phyloP scores from a whole-genome alignment of 148 eudicot genomes.

The Amaranthus cruentus region DNA sequence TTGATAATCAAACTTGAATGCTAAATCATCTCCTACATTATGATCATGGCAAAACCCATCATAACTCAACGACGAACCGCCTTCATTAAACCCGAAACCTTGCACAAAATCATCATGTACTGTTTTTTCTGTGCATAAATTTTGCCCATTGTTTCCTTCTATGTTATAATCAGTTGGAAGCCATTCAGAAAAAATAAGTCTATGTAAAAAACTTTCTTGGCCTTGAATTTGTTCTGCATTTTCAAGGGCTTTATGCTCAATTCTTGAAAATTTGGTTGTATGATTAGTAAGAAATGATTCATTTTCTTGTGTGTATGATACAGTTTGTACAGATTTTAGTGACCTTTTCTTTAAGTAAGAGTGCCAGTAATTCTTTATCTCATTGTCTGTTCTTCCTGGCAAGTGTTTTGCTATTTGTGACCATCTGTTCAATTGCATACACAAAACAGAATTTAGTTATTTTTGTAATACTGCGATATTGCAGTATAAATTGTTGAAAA shows the following conservation, averaged over 20 bases:
- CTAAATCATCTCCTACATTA: conserved; percentile 22
- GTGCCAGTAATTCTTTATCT: conserved; percentile 72
- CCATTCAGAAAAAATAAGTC: conserved; percentile 27
- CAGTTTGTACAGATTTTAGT: conserved; percentile 1
- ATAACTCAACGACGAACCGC: conserved; percentile 9
- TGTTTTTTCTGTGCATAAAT: conserved; percentile 11
- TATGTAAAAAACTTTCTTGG: conserved; percentile 16
- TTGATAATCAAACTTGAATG: conserved; percentile 22
- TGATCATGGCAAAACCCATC: conserved; percentile 17
- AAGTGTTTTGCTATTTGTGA: conserved; percentile 63
- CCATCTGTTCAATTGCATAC: conserved; percentile 43
- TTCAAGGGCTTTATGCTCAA: conserved; percentile 1
- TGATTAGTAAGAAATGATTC: not conserved
- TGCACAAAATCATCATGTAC: conserved; percentile 6
- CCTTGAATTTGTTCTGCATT: conserved; percentile 1
- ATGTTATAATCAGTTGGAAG: conserved; percentile 9
- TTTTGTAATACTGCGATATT: no score
- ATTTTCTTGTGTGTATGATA: conserved; percentile 1
- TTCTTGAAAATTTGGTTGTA: conserved; percentile 4
- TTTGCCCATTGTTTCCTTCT: not conserved
- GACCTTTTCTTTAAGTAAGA: conserved; percentile 44
- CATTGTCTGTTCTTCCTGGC: conserved; percentile 76
- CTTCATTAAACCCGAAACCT: conserved; percentile 15
- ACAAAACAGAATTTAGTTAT: not conserved
- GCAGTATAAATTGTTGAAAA: no score